Base-by-base conservation (phyloP, 148 eudicot species). In the Suaeda aralocaspica region DNA sequence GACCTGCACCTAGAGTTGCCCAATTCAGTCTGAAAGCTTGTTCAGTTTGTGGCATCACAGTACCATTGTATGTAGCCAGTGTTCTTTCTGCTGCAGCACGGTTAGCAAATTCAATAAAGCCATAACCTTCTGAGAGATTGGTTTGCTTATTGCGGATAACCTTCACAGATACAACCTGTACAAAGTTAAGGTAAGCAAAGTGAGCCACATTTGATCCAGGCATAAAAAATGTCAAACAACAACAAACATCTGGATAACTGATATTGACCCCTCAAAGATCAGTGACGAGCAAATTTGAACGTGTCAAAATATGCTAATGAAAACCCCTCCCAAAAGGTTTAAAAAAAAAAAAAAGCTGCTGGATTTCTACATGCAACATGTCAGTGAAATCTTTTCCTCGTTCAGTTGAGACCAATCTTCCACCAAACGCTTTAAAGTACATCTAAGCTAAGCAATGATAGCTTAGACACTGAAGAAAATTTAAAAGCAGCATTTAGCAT, bases 1-100 rank as follows among this genome's bases (percentile, higher is more conserved):
- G 94, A 53, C 97, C 99, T 62, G 96, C 84, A 77, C 97, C 97
- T 71, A 83, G 89, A 67, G 86, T 64, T 34, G 97, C 97, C 99
- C 99, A 95, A 69, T 95, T 95, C 74, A 95, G 72, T 70, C 99
- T 77, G 73, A 83, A 95, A 48, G 70, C 79, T 79, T 91, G 96
- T 28, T 92, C 97, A 45, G 85, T 65, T 79, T 76, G 88, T 19
- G 97, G 97, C 96, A 95, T 95, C 69, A 73, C 60, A 29, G 90
- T 59, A 8, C 96, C 96, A 73, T 89, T 95, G 77, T 86, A 89
- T 13, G 87, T 51, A 45, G 80, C 75, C 52, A 95, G 74, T 34
- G 85, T 63, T 55, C 79, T 84, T 77, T 95, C 97, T 45, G 99
- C 99, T 56, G 96, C 80, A 25, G 96, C 94, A 70, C 83, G 99